Conservation (phyloP, 2,329 filamentous ascomycete genomes). For the Thermomyces lanuginosus region DNA sequence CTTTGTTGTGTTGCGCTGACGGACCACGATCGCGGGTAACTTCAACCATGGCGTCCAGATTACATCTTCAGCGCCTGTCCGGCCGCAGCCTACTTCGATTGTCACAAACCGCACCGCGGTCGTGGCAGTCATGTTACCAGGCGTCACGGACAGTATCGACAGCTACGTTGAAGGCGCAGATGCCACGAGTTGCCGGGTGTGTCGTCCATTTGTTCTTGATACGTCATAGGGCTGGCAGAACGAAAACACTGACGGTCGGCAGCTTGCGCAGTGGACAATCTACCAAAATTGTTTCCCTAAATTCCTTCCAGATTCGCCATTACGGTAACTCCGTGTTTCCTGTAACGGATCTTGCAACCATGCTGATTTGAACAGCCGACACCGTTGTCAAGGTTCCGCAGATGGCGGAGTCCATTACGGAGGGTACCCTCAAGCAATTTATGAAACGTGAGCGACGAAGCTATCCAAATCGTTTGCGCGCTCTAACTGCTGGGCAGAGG, state of each 20-base stretch:
- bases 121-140: slow-evolving; percentile 10
- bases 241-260: too few species aligned
- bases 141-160: too few species aligned
- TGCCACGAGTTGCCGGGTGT: too few species aligned
- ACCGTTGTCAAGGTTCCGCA: slow-evolving; percentile 82
- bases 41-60: slow-evolving; percentile 23
- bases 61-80: slow-evolving; percentile 21
- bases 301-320: slow-evolving; percentile 21
- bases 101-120: slow-evolving; percentile 14
- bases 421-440: slow-evolving; percentile 93
- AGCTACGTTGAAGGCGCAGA: too few species aligned
- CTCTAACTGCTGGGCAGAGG: slow-evolving; percentile 33
- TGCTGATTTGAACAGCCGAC: slow-evolving; percentile 43
- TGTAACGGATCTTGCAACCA: neutral
- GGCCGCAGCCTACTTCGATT: slow-evolving; percentile 17
- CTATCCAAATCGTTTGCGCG: slow-evolving; percentile 5
- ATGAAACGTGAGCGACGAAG: slow-evolving; percentile 46
- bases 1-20: too few species aligned
- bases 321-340: slow-evolving; percentile 16
- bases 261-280: too few species aligned
- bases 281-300: too few species aligned
- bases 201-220: too few species aligned
- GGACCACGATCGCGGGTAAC: slow-evolving; percentile 2
- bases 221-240: too few species aligned
- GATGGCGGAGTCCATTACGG: slow-evolving; percentile 97